Conservation (phyloP, 2,329 filamentous ascomycete species). For the Arachnopeziza araneosa region DNA sequence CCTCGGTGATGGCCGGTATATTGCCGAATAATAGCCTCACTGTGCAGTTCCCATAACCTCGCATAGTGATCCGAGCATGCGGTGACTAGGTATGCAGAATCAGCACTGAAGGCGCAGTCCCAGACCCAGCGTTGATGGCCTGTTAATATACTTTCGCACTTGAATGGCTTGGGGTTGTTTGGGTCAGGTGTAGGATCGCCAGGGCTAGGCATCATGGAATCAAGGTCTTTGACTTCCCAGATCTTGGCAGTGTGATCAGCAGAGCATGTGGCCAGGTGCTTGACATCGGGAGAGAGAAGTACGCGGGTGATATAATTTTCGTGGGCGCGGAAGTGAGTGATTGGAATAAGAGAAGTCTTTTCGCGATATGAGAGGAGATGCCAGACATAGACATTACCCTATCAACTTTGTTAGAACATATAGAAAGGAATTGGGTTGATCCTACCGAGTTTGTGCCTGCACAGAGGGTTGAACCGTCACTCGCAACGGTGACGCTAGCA, state of each 20-base stretch:
- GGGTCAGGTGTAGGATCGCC: conserved; percentile 29
- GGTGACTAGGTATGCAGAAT: conserved; percentile 68
- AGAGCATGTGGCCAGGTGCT: conserved; percentile 68
- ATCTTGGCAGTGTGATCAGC: conserved; percentile 86
- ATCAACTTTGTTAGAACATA: conserved; percentile 3
- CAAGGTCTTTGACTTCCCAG: conserved; percentile 80
- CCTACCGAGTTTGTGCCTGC: conserved; percentile 85
- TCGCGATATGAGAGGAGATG: conserved; percentile 71
- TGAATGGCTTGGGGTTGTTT: conserved; percentile 47
- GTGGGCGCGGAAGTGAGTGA: conserved; percentile 68
- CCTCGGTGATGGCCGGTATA: conserved; percentile 73
- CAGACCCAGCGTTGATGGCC: conserved; percentile 74
- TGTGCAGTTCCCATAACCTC: conserved; percentile 64
- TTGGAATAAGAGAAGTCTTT: conserved; percentile 62
- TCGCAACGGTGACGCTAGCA: conserved; percentile 91
- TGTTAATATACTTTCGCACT: conserved; percentile 62
- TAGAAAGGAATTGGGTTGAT: background rate
- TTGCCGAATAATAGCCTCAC: conserved; percentile 65
- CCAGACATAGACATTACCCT: conserved; percentile 98
- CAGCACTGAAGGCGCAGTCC: conserved; percentile 72
- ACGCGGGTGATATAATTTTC: conserved; percentile 69
- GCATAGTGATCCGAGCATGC: conserved; percentile 72
- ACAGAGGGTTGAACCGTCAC: conserved; percentile 85
- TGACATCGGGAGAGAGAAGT: conserved; percentile 68
- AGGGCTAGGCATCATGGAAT: conserved; percentile 36